Conservation (phyloP, 2,329 filamentous ascomycete species). For the Bisporella sp. region DNA sequence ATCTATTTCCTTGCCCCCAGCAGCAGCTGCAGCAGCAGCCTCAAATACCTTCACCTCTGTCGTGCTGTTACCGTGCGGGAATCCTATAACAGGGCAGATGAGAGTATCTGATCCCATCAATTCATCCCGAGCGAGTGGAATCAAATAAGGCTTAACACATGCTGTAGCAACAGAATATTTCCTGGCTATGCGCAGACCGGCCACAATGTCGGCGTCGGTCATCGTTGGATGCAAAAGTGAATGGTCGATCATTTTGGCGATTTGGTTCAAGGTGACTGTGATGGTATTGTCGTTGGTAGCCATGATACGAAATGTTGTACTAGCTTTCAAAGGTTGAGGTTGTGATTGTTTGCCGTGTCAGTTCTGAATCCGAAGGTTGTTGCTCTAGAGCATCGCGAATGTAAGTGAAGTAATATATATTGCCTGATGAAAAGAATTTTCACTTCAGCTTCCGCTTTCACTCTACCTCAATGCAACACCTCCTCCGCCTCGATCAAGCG, state of each 20-base stretch:
- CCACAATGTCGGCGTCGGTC: slow-evolving; percentile 45
- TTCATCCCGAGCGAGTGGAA: slow-evolving; percentile 39
- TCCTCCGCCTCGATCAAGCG: too few relatives aligned
- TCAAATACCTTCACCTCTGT: slow-evolving; percentile 47
- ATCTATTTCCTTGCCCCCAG: slow-evolving; percentile 48
- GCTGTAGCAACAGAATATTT: slow-evolving; percentile 45
- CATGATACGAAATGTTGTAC: too few relatives aligned
- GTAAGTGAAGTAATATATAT: too few relatives aligned
- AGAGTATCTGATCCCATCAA: slow-evolving; percentile 43
- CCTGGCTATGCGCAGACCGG: slow-evolving; percentile 41
- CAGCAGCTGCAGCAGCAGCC: slow-evolving; percentile 37
- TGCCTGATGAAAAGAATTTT: too few relatives aligned
- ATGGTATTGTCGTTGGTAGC: slow-evolving; percentile 18
- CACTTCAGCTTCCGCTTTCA: too few relatives aligned
- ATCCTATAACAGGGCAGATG: slow-evolving; percentile 53
- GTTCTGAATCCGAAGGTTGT: too few relatives aligned
- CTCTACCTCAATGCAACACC: too few relatives aligned
- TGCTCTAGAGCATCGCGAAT: too few relatives aligned
- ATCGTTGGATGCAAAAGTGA: slow-evolving; percentile 55
- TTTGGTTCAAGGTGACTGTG: slow-evolving; percentile 35
- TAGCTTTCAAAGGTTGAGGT: too few relatives aligned
- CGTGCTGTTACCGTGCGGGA: slow-evolving; percentile 52
- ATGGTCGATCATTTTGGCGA: slow-evolving; percentile 53
- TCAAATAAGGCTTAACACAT: slow-evolving; percentile 51
- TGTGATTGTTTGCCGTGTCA: too few relatives aligned